A percentile compares a stretch with the other conserved stretches of the same genome.
Conservation (phyloP, 2,329 filamentous ascomycete species). For the Cercospora berteroae region DNA sequence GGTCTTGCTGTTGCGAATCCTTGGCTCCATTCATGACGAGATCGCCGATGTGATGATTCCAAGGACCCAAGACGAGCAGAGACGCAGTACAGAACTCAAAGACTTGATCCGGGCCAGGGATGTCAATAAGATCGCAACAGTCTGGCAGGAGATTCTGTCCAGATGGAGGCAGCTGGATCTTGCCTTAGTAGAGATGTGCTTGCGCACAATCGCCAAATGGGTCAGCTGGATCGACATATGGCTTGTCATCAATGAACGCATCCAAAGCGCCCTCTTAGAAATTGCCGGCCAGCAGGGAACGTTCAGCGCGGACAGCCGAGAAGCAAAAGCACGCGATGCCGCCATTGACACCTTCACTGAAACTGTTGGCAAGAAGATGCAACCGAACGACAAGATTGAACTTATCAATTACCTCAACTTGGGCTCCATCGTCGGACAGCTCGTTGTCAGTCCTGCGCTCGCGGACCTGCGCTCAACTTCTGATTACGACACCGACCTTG, state of each 20-base stretch:
- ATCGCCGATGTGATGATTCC: conserved; percentile 90
- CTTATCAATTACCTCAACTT: conserved; percentile 90
- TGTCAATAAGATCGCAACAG: conserved; percentile 79
- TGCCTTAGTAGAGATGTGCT: conserved; percentile 79
- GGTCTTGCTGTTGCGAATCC: conserved; percentile 81
- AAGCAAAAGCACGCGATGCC: conserved; percentile 79
- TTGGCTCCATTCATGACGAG: conserved; percentile 91
- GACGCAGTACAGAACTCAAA: conserved; percentile 85
- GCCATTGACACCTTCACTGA: conserved; percentile 95
- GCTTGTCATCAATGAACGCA: conserved; percentile 83
- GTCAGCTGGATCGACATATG: conserved; percentile 98
- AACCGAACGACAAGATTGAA: conserved; percentile 84
- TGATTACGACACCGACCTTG: conserved; percentile 91
- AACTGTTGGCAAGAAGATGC: conserved; percentile 98
- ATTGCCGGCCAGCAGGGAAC: conserved; percentile 72
- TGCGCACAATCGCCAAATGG: conserved; percentile 94
- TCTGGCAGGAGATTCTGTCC: conserved; percentile 87
- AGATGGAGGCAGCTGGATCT: conserved; percentile 67
- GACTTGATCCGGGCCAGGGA: conserved; percentile 84
- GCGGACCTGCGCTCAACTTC: conserved; percentile 75
- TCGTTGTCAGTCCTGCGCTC: conserved; percentile 79
- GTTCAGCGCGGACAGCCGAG: conserved; percentile 55
- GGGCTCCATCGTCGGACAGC: conserved; percentile 77
- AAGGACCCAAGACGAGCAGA: conserved; percentile 73
- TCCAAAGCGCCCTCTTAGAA: conserved; percentile 80